phyloP scores from a whole-genome alignment of 2,329 filamentous ascomycete species.

The Ceratocystis harringtonii region DNA sequence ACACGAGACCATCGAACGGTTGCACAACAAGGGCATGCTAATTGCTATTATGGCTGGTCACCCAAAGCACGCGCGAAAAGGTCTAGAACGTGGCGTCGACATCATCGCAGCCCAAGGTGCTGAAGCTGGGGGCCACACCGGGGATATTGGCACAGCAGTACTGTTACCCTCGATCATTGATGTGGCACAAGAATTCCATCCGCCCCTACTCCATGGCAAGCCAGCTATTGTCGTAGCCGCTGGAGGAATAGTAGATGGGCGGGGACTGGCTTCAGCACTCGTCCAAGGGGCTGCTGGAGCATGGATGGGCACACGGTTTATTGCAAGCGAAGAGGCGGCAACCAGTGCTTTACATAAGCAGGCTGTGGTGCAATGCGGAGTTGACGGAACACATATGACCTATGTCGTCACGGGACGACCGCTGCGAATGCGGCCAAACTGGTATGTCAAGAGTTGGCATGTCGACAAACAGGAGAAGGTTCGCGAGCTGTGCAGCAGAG shows the following conservation, averaged over 20 bases:
- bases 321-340: constrained; percentile 66
- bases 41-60: constrained; percentile 98
- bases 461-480: constrained; percentile 53
- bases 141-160: constrained; percentile 71
- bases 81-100: constrained; percentile 72
- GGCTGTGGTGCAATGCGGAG: constrained; percentile 63
- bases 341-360: constrained; percentile 72
- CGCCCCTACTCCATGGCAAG: constrained; percentile 51
- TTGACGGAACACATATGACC: constrained; percentile 68
- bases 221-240: constrained; percentile 74
- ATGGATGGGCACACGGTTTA: constrained; percentile 90
- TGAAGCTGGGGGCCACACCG: constrained; percentile 87
- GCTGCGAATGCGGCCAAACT: constrained; percentile 64
- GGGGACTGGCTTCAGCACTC: constrained; percentile 62
- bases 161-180: constrained; percentile 79
- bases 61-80: constrained; percentile 81
- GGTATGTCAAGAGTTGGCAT: constrained; percentile 75
- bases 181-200: constrained; percentile 57
- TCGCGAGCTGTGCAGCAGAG: constrained; percentile 56
- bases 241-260: constrained; percentile 72
- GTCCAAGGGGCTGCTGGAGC: constrained; percentile 82
- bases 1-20: constrained; percentile 50
- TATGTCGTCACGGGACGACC: constrained; percentile 72
- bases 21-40: constrained; percentile 67
- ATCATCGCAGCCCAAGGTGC: constrained; percentile 85